Evolutionary conservation across 768 basidiomycete species (phyloP).

Genomic region (Auriscalpium microsporum): DNA sequence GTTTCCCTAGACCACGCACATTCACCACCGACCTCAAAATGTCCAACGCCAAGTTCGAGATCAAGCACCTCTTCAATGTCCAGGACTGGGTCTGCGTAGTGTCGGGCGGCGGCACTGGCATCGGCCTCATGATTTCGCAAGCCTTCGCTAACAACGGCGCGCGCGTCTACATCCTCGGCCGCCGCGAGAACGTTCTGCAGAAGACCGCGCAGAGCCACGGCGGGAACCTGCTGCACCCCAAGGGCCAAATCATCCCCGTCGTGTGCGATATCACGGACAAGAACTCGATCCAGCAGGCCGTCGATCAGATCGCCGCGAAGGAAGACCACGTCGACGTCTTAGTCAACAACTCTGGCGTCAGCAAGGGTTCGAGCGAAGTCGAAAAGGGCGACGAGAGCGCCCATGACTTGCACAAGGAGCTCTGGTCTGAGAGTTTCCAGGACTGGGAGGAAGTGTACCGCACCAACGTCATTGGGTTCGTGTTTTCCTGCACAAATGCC

Average conservation of each 20-base stretch:
- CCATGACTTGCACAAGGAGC: conserved; percentile 18
- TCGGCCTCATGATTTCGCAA: conserved; percentile 36
- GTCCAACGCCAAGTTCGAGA: conserved; percentile 14
- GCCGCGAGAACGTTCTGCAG: conserved; percentile 26
- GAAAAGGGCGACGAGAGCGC: conserved; percentile 24
- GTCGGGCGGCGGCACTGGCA: conserved; percentile 27
- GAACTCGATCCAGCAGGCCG: conserved; percentile 19
- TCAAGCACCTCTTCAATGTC: conserved; percentile 21
- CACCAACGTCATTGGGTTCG: conserved; percentile 26
- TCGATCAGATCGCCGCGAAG: conserved; percentile 16
- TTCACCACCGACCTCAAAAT: background rate
- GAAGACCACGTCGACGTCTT: conserved; percentile 26
- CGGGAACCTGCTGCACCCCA: conserved; percentile 18
- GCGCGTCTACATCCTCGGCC: conserved; percentile 31
- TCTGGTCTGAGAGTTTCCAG: conserved; percentile 22
- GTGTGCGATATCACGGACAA: conserved; percentile 22
- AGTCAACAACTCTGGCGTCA: conserved; percentile 28
- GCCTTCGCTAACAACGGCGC: conserved; percentile 35
- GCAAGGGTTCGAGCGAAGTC: conserved; percentile 14
- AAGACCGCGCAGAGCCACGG: conserved; percentile 21
- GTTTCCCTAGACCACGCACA: background rate
- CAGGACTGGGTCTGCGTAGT: conserved; percentile 22
- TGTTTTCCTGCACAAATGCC: background rate
- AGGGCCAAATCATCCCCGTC: conserved; percentile 24
- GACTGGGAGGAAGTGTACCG: conserved; percentile 25